Conservation (phyloP, 2,329 filamentous ascomycete species). For the Talaromyces marneffei region DNA sequence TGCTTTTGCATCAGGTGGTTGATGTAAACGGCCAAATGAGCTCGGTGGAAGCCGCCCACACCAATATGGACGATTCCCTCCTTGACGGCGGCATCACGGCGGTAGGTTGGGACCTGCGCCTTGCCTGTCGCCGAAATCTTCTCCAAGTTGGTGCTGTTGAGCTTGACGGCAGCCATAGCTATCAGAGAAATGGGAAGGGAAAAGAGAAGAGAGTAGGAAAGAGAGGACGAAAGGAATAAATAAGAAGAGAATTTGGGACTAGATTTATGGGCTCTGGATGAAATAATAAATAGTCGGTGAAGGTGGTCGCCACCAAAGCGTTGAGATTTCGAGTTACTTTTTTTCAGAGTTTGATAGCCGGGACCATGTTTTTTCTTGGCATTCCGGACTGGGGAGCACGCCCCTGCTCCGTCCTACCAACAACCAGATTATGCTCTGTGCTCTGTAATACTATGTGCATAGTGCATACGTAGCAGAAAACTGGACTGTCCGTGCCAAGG, state of each 20-base stretch:
- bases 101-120: conserved; percentile 37
- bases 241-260: background rate
- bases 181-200: background rate
- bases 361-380: background rate
- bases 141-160: background rate
- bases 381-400: background rate
- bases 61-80: conserved; percentile 52
- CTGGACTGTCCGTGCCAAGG: background rate
- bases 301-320: background rate
- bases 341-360: background rate
- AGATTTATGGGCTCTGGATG: conserved; percentile 9
- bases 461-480: too few species aligned
- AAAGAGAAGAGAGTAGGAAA: background rate
- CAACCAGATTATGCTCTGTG: too few species aligned
- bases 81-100: conserved; percentile 41
- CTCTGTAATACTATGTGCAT: too few species aligned
- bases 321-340: background rate
- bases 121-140: background rate
- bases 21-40: conserved; percentile 50
- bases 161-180: background rate
- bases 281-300: conserved; percentile 1
- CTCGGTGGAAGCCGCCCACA: conserved; percentile 52
- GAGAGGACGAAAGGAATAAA: background rate
- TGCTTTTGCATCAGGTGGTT: conserved; percentile 46
- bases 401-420: too few species aligned